phyloP scores from a whole-genome alignment of 306 rosid genomes.

The Hylodesmum podocarpum region DNA sequence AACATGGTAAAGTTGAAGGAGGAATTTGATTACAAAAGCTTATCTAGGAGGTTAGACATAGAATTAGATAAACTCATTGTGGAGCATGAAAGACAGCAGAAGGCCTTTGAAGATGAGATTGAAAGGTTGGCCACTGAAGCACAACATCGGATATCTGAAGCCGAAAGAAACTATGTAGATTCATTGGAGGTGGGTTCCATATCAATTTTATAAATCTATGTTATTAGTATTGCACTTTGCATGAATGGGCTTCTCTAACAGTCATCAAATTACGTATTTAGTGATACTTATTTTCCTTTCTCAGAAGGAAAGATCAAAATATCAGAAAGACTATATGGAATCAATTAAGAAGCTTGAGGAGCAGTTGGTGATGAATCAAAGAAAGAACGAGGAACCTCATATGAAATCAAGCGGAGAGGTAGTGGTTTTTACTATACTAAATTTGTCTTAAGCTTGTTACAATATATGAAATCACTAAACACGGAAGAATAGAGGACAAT shows the following conservation, averaged over 20 bases:
- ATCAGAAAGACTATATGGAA: conserved; percentile 87
- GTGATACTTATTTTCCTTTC: conserved; percentile 32
- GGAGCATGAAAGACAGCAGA: conserved; percentile 97
- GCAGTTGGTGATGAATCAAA: conserved; percentile 62
- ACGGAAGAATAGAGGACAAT: background rate
- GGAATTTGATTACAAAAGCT: conserved; percentile 96
- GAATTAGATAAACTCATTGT: conserved; percentile 89
- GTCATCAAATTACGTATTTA: background rate
- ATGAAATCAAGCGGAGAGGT: conserved; percentile 45
- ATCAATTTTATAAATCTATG: conserved; percentile 18
- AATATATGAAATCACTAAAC: background rate
- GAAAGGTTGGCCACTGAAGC: conserved; percentile 73
- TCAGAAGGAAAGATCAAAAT: conserved; percentile 81
- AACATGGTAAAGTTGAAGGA: conserved; percentile 95
- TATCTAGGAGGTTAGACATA: conserved; percentile 84
- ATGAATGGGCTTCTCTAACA: conserved; percentile 4
- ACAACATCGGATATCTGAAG: conserved; percentile 65
- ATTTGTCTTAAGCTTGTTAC: background rate
- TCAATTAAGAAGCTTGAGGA: conserved; percentile 92
- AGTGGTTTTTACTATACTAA: conserved; percentile 16
- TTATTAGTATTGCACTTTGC: conserved; percentile 19
- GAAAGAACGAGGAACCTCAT: conserved; percentile 48
- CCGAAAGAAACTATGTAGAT: conserved; percentile 69
- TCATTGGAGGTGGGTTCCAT: conserved; percentile 71
- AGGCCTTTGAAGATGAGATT: conserved; percentile 87